phyloP scores from a whole-genome alignment of 208 protist genomes.

The Leptomonas seymouri region DNA sequence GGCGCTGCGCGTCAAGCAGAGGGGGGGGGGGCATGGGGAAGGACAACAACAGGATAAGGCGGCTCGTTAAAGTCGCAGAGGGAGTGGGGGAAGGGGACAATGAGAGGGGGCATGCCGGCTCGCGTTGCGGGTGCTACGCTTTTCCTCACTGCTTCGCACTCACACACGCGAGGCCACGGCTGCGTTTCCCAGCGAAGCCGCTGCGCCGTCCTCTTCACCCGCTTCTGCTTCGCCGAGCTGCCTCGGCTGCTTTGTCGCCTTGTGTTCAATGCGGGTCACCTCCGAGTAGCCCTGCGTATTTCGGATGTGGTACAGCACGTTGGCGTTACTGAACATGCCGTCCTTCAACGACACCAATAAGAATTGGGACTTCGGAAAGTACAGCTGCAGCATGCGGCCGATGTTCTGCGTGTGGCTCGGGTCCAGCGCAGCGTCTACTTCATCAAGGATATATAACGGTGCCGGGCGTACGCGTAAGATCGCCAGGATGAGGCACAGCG shows the following conservation, averaged over 20 bases:
- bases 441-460: conserved; percentile 99
- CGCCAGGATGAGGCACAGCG: conserved; percentile 99
- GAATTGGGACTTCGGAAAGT: conserved; percentile 99
- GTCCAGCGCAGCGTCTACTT: conserved; percentile 99
- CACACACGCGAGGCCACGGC: neutral
- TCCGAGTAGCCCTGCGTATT: conserved; percentile 93
- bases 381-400: conserved; percentile 96
- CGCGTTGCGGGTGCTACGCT: too few species aligned
- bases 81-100: too few species aligned
- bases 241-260: conserved; percentile 1
- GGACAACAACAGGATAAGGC: too few species aligned
- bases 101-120: too few species aligned
- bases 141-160: too few species aligned
- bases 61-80: too few species aligned
- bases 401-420: conserved; percentile 99
- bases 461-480: conserved; percentile 99
- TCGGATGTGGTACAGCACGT: conserved; percentile 99
- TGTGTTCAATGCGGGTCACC: conserved; percentile 65
- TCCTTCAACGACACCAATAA: conserved; percentile 99
- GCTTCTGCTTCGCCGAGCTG: neutral
- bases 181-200: neutral
- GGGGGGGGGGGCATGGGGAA: too few species aligned
- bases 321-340: conserved; percentile 99
- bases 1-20: too few species aligned
- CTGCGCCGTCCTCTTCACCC: neutral